These are phyloP conservation scores for Emmonsiellopsis sp. DNA, from an alignment of 2,329 filamentous ascomycete species.

Conservation along the genomic window DNA sequence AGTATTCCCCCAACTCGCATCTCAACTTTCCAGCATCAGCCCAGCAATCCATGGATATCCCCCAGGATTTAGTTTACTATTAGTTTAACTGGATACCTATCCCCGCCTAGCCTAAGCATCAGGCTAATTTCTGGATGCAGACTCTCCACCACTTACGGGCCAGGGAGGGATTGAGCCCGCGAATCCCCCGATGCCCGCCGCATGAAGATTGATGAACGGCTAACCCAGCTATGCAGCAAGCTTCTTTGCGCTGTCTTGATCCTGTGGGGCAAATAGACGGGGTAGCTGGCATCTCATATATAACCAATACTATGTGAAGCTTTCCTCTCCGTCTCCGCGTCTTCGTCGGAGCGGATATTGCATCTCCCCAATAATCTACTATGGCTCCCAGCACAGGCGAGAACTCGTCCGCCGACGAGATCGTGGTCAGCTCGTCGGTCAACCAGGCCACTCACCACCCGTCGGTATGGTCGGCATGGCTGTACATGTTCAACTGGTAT, in stretches of 20 bases:
- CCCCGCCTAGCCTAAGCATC: no score
- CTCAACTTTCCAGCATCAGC: no score
- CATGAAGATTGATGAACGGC: background rate
- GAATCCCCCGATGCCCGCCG: background rate
- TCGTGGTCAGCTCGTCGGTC: background rate
- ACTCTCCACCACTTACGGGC: background rate
- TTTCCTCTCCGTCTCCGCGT: no score
- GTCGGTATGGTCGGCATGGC: background rate
- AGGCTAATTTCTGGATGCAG: no score
- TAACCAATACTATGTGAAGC: no score
- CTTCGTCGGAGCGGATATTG: no score
- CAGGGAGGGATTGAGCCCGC: background rate
- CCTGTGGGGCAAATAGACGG: background rate
- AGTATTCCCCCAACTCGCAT: no score
- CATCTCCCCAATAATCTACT: background rate
- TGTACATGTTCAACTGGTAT: constrained; percentile 24
- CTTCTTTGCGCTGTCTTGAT: background rate
- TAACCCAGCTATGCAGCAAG: background rate
- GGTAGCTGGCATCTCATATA: no score
- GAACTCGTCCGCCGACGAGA: background rate
- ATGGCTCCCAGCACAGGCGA: background rate
- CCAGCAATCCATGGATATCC: no score
- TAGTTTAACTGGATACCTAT: no score
- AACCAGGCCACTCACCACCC: background rate
- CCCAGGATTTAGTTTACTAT: no score